Evolutionary conservation across 257 asterid species (phyloP), one percentile per base, ranked within the genome.

Genomic region (Prunella vulgaris): DNA sequence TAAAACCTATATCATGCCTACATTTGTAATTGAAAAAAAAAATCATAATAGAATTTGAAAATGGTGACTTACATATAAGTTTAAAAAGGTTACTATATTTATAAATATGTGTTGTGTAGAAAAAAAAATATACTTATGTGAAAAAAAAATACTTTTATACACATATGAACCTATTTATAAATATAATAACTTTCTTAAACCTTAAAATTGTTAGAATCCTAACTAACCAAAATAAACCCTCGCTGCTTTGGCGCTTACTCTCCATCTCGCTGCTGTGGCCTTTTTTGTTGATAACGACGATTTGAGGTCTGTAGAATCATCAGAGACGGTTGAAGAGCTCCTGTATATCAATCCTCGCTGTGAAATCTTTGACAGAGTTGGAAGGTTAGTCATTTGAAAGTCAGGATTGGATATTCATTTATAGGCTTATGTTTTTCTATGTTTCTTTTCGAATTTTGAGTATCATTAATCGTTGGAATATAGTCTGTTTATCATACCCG

Each of bases 381-480:
- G 98, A 90, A 90, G 98, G 98, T 93, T 70, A 44, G 8, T n/a
- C 52, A 14, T n/a, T n/a, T n/a, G n/a, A n/a, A n/a, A n/a, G n/a
- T n/a, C n/a, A n/a, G 5, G 17, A 42, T 12, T 42, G 17, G 49
- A 42, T 2, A 3, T 44, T 44, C 52, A 44, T 44, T 13, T 44
- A 4, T 8, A 44, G 14, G 14, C n/a, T 44, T 0, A 4, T 14
- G 52, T 13, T 18, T 18, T 20, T 14, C n/a, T 44, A 7, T n/a
- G 52, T 3, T 14, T 44, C 5, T 44, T 4, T 14, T 44, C 20
- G 20, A n/a, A 44, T 5, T 44, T 8, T 44, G 20, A 44, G 52
- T 7, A 44, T 4, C 8, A 4, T 44, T 44, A 44, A 18, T n/a
- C n/a, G 3, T n/a, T n/a, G n/a, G n/a, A n/a, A n/a, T n/a, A n/a